Conservation (phyloP, 2,329 filamentous ascomycete species). For the Sclerotinia nivalis region DNA sequence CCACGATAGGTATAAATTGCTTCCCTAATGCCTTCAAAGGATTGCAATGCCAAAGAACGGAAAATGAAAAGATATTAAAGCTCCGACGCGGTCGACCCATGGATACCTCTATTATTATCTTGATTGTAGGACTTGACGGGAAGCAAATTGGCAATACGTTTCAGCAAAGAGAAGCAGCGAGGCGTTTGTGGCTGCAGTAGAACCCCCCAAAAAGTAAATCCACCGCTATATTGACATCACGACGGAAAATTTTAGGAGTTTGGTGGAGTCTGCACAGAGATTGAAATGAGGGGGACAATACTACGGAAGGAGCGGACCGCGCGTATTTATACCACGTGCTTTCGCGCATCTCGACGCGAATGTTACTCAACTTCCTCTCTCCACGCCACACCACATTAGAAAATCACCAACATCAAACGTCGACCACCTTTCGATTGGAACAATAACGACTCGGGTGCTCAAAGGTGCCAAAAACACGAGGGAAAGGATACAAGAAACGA, state of each 20-base stretch:
- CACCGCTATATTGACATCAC: background rate
- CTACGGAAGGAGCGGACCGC: background rate
- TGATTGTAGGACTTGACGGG: background rate
- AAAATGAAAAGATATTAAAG: background rate
- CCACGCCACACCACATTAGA: conserved; percentile 10
- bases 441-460: background rate
- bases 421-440: background rate
- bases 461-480: background rate
- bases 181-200: background rate
- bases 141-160: background rate
- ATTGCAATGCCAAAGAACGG: background rate
- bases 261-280: background rate
- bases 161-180: background rate
- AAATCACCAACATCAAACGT: background rate
- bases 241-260: background rate
- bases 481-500: background rate
- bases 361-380: background rate
- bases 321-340: background rate
- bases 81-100: background rate
- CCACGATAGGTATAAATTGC: background rate
- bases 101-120: too few species aligned
- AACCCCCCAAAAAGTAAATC: too few species aligned
- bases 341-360: conserved; percentile 1
- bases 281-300: background rate
- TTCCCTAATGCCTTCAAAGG: background rate